A percentile compares a stretch with the other conserved stretches of the same genome.
Evolutionary conservation across 345 rosid genomes (phyloP).

Genomic region (Salix udensis): DNA sequence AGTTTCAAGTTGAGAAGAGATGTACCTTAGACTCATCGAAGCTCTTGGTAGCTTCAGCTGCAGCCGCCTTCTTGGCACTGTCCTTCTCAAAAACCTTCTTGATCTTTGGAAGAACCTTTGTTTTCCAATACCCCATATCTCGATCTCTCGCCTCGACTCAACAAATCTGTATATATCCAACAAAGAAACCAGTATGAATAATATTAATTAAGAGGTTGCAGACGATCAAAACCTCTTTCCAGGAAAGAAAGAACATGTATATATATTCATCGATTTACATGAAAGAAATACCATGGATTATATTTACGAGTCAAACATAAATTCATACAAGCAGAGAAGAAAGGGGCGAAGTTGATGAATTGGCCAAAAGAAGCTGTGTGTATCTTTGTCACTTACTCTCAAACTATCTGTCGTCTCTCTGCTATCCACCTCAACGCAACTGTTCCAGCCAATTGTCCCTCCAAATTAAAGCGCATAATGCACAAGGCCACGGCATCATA

Average conservation of each 20-base stretch:
- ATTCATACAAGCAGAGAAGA: background rate
- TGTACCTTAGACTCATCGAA: slow-evolving; percentile 74
- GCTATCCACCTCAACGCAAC: background rate
- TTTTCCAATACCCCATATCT: slow-evolving; percentile 74
- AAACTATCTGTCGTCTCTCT: background rate
- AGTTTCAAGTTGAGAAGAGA: background rate
- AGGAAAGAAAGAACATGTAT: background rate
- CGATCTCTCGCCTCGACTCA: background rate
- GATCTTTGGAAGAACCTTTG: slow-evolving; percentile 73
- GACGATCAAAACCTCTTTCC: no score
- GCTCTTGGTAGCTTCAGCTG: slow-evolving; percentile 70
- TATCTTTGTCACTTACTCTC: background rate
- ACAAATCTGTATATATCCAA: background rate
- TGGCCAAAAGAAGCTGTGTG: background rate
- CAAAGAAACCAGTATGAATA: background rate
- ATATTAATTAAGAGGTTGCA: no score
- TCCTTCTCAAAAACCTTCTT: slow-evolving; percentile 69
- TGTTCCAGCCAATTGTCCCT: slow-evolving; percentile 9
- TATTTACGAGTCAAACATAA: no score
- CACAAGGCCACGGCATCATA: slow-evolving; percentile 18
- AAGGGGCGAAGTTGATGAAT: background rate
- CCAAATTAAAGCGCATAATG: slow-evolving; percentile 10
- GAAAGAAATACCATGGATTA: no score
- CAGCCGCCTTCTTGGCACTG: slow-evolving; percentile 50
- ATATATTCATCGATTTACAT: no score